These are phyloP conservation scores for Apiotrichum brassicae DNA, from an alignment of 1,284 basidiomycete species.

Conservation along the genomic window DNA sequence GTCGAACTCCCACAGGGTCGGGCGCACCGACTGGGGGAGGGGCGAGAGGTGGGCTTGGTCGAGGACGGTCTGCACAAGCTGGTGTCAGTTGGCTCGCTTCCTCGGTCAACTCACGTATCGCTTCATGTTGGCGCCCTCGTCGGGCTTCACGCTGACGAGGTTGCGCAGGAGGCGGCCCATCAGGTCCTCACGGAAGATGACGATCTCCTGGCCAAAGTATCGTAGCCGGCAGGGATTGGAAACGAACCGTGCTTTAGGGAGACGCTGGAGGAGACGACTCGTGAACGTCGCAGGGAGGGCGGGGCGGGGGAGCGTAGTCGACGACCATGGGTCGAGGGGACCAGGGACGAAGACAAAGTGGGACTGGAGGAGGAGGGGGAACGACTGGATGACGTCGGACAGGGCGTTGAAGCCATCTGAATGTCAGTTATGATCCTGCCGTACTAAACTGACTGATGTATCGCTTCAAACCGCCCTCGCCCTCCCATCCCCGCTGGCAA, in stretches of 20 bases:
- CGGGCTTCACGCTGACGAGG: conserved; percentile 74
- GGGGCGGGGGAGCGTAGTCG: conserved; percentile 71
- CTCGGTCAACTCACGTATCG: conserved; percentile 60
- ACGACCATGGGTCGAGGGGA: conserved; percentile 75
- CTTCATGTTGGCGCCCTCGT: conserved; percentile 70
- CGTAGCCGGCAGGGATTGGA: conserved; percentile 92
- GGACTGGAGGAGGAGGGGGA: conserved; percentile 70
- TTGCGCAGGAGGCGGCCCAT: conserved; percentile 94
- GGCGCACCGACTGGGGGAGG: conserved; percentile 73
- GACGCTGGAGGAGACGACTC: conserved; percentile 59
- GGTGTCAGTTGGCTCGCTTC: neutral
- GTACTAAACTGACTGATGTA: conserved; percentile 65
- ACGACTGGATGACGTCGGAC: conserved; percentile 73
- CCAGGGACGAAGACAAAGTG: conserved; percentile 95
- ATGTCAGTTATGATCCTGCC: neutral
- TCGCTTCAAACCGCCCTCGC: conserved; percentile 65
- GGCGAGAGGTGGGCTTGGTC: conserved; percentile 90
- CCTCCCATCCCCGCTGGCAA: conserved; percentile 73
- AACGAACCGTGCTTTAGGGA: conserved; percentile 73
- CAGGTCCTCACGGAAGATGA: conserved; percentile 84
- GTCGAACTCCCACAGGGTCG: conserved; percentile 84
- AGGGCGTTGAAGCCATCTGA: conserved; percentile 78
- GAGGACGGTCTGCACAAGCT: conserved; percentile 89
- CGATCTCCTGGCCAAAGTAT: conserved; percentile 94
- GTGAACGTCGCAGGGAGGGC: conserved; percentile 69